These are phyloP conservation scores for Nannochloris sp. DNA, from an alignment of 139 green algal genomes.

Conservation along the genomic window DNA sequence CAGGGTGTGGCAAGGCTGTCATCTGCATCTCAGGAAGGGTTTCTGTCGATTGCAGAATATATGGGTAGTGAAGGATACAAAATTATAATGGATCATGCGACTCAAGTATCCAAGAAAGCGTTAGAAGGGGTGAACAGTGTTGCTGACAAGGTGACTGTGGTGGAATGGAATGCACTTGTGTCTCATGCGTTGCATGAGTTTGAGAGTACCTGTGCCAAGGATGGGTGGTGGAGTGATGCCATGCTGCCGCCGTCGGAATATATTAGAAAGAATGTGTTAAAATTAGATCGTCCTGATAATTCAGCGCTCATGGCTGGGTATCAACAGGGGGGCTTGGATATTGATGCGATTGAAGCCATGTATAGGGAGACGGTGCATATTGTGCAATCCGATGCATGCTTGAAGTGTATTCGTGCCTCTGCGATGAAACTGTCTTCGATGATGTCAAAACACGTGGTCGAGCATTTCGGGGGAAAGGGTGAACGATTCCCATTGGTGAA, in stretches of 20 bases:
- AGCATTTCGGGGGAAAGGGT: no score
- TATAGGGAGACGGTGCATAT: conserved; percentile 26
- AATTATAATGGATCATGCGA: neutral
- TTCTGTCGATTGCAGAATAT: conserved; percentile 39
- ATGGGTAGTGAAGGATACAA: conserved; percentile 20
- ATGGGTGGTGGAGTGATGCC: neutral
- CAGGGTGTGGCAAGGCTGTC: conserved; percentile 7
- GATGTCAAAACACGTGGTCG: no score
- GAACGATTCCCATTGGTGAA: no score
- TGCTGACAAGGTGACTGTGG: neutral
- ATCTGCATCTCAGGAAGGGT: conserved; percentile 30
- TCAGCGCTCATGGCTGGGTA: conserved; percentile 18
- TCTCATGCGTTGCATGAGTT: no score
- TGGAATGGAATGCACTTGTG: neutral
- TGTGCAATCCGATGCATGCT: neutral
- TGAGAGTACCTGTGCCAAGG: no score
- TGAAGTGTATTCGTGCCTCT: no score
- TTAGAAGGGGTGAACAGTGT: neutral
- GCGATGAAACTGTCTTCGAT: no score
- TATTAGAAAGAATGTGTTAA: conserved; percentile 8
- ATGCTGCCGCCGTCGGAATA: conserved; percentile 14
- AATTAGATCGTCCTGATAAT: conserved; percentile 17
- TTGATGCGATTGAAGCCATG: conserved; percentile 26
- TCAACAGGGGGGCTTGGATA: conserved; percentile 20
- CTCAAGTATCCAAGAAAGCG: conserved; percentile 9